Conservation (phyloP, 129 eudicot species). For the Pseudognaphalium luteoalbum region DNA sequence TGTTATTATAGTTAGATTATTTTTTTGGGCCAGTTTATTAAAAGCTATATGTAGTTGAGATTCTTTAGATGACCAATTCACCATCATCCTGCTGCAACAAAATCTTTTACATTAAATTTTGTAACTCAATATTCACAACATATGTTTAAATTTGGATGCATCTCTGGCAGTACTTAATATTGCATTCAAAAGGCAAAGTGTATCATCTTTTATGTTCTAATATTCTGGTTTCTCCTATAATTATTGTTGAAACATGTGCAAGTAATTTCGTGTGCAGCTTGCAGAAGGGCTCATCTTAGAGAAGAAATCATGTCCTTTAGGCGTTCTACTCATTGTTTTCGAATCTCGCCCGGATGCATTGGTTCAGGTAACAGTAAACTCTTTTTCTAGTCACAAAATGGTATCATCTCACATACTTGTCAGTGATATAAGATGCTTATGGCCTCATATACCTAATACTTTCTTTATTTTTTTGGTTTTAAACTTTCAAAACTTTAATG, state of each 20-base stretch:
- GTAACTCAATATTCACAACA: not conserved
- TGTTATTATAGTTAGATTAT: not conserved
- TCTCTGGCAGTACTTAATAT: constrained; percentile 6
- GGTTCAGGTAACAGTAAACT: constrained; percentile 62
- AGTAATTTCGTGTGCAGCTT: constrained; percentile 47
- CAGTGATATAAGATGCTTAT: constrained; percentile 9
- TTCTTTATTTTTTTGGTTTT: constrained; percentile 3
- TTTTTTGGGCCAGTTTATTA: not conserved
- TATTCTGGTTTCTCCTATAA: not conserved
- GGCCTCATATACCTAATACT: not conserved
- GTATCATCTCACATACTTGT: not conserved
- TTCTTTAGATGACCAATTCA: not conserved
- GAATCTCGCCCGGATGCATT: constrained; percentile 98
- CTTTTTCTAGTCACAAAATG: not conserved
- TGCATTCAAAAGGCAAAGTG: not conserved
- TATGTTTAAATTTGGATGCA: not conserved
- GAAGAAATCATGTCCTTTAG: constrained; percentile 78
- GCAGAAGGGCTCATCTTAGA: constrained; percentile 82
- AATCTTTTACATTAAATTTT: not conserved
- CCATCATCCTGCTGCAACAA: not conserved
- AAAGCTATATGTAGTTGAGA: not conserved
- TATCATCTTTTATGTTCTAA: constrained; percentile 11
- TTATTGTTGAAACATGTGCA: constrained; percentile 7
- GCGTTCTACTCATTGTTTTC: constrained; percentile 79
- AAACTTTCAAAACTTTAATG: not conserved